These are phyloP conservation scores for Scheffersomyces insectosa DNA, from an alignment of 1,139 yeast species.

Conservation along the genomic window DNA sequence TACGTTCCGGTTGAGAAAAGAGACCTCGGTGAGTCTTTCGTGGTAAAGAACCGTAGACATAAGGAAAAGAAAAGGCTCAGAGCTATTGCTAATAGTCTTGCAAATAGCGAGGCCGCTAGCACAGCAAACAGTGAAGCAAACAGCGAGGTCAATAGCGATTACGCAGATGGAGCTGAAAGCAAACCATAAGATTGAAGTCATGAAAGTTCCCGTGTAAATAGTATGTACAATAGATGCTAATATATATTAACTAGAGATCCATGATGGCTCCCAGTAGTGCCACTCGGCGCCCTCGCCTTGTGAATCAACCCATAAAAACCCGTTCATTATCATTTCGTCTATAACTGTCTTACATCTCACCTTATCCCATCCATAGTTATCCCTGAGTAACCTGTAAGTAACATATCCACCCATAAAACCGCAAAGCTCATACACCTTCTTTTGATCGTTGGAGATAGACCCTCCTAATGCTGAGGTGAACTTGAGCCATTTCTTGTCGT, in stretches of 20 bases:
- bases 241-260: conserved; percentile 21
- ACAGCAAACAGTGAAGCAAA: not conserved
- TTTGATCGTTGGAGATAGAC: conserved; percentile 57
- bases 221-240: not conserved
- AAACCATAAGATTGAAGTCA: too few relatives aligned
- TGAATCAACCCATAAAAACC: conserved; percentile 80
- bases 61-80: conserved; percentile 39
- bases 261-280: conserved; percentile 65
- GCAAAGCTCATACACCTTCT: conserved; percentile 69
- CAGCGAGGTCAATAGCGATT: not conserved
- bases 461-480: conserved; percentile 33
- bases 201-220: not conserved
- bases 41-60: conserved; percentile 67
- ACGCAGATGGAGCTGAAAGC: too few relatives aligned
- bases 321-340: conserved; percentile 77
- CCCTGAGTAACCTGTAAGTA: conserved; percentile 59
- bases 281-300: conserved; percentile 50
- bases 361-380: conserved; percentile 72
- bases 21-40: conserved; percentile 61
- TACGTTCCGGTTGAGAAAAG: conserved; percentile 64
- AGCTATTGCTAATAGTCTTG: not conserved
- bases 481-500: conserved; percentile 42
- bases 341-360: conserved; percentile 63
- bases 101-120: not conserved
- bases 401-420: conserved; percentile 68